These are phyloP conservation scores for Trypanosomatidae sp. DNA, from an alignment of 208 protist genomes.

Conservation along the genomic window DNA sequence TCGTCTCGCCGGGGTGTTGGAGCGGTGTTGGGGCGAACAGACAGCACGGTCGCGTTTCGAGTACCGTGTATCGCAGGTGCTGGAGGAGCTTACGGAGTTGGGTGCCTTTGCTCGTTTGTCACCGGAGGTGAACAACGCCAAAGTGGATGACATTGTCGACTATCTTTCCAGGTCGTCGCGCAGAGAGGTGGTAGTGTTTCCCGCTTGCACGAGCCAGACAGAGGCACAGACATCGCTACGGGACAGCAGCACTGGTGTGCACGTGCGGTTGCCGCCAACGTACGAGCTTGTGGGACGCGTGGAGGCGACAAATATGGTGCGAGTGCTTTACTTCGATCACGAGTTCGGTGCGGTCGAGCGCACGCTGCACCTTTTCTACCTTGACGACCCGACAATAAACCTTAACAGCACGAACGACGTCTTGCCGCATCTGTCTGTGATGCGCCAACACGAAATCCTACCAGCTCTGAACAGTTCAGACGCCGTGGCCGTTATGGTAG, in stretches of 20 bases:
- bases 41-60: conserved; percentile 49
- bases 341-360: conserved; percentile 46
- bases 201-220: background rate
- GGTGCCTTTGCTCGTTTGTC: conserved; percentile 56
- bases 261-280: conserved; percentile 46
- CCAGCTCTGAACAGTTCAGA: conserved; percentile 27
- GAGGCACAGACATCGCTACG: background rate
- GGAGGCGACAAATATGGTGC: conserved; percentile 49
- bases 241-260: conserved; percentile 12
- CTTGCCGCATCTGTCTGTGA: conserved; percentile 55
- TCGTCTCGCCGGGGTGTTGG: conserved; percentile 40
- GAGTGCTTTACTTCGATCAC: conserved; percentile 50
- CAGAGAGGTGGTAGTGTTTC: conserved; percentile 34
- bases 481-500: conserved; percentile 54
- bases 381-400: conserved; percentile 31
- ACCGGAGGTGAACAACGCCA: conserved; percentile 24
- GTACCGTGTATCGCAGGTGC: conserved; percentile 56
- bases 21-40: conserved; percentile 55
- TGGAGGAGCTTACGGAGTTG: conserved; percentile 55
- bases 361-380: conserved; percentile 63
- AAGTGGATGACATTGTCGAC: conserved; percentile 32
- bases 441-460: conserved; percentile 66
- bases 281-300: conserved; percentile 75
- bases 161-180: conserved; percentile 19
- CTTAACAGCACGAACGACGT: conserved; percentile 42